Conservation (phyloP, 148 eudicot genomes). For the Simmondsia chinensis region DNA sequence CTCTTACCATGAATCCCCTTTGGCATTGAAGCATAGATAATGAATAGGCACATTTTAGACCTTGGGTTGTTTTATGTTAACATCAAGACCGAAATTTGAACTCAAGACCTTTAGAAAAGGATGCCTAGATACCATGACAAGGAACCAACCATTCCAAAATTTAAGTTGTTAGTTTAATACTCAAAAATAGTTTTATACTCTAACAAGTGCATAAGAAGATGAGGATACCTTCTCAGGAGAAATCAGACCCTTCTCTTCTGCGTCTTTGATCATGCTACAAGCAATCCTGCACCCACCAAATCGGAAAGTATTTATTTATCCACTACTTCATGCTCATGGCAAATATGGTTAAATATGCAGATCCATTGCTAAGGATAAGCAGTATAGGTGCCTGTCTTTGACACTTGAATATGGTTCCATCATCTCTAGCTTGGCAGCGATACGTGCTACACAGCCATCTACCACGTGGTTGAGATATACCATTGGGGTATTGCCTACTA, state of each 20-base stretch:
- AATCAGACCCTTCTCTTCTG: conserved; percentile 71
- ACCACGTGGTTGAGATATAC: conserved; percentile 66
- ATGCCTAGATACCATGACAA: too few relatives aligned
- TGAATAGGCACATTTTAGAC: too few relatives aligned
- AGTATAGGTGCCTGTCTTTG: conserved; percentile 52
- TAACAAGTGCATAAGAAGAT: not conserved
- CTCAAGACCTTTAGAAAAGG: too few relatives aligned
- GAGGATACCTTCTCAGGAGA: conserved; percentile 73
- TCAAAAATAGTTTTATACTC: not conserved
- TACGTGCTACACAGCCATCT: conserved; percentile 65
- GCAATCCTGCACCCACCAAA: conserved; percentile 42
- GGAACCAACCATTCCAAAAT: too few relatives aligned
- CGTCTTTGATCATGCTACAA: conserved; percentile 64
- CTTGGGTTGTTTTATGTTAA: too few relatives aligned
- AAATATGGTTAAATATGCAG: not conserved
- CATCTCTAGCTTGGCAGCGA: conserved; percentile 74
- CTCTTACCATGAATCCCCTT: too few relatives aligned
- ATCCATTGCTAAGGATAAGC: not conserved
- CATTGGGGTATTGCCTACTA: conserved; percentile 69
- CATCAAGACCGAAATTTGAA: too few relatives aligned
- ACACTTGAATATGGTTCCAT: conserved; percentile 92
- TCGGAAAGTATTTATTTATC: not conserved
- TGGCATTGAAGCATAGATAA: too few relatives aligned
- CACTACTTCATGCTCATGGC: not conserved
- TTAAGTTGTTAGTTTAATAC: not conserved